Evolutionary conservation across 23 red algal genomes (phyloP), one percentile per base, ranked within the genome.

Genomic region (Chondrus crispus): DNA sequence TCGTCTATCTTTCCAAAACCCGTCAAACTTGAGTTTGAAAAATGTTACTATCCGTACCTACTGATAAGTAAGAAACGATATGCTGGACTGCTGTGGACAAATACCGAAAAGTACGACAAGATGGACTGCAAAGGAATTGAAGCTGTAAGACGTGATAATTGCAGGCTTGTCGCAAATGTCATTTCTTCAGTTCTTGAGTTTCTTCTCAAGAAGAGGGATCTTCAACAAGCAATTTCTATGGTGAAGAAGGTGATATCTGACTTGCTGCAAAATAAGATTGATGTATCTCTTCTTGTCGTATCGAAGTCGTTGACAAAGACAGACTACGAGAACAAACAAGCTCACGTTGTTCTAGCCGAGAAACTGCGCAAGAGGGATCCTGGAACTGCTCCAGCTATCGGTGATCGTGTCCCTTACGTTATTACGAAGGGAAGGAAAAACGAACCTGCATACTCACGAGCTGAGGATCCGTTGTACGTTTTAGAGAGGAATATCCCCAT

Each of bases 41-140:
- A 99, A 69, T 95, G 91, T 46, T 99, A 99, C 53, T 96, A 92
- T 89, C 97, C 97, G 18, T 99, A 96, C 83, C 71, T 99, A 71
- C 81, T 99, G 9, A 95, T 99, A 14, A 95, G 70, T 57, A 99
- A 99, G 94, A 99, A 99, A 51, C 89, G 97, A 35, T 99, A 99
- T 52, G 97, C 97, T 10, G 97, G 97, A 45, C 91, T 96, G 47
- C 89, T 93, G 2, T 99, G 97, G 97, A 99, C 97, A 12, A 91
- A 87, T 8, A 51, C 83, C 8, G 85, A 96, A 20, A 73, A 82
- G 26, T 92, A 94, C 79, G 97, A 99, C 88, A 96, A 96, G 78
- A 99, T 99, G 97, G 97, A 99, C 85, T 95, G 91, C 80, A 99
- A 99, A 70, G 97, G 97, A 52, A 87, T 99, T 64, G 97, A 99